A percentile compares a stretch with the other conserved stretches of the same genome.
These are phyloP conservation scores for Monosporascus sp. DNA, from an alignment of 2,329 filamentous ascomycete genomes.

Conservation along the genomic window DNA sequence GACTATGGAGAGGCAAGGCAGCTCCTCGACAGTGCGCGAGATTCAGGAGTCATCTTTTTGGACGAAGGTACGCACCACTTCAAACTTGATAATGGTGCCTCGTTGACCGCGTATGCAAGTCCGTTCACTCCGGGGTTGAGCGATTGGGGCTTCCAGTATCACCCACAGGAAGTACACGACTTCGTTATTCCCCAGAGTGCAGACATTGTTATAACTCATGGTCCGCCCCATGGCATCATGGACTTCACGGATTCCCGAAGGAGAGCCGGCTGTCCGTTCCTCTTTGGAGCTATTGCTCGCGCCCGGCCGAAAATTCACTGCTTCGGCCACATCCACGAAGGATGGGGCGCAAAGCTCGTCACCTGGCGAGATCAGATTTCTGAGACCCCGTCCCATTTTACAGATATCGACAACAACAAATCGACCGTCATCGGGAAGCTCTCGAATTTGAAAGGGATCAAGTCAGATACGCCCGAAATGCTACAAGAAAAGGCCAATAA, in stretches of 20 bases:
- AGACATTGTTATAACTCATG: slow-evolving; percentile 50
- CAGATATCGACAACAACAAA: slow-evolving; percentile 35
- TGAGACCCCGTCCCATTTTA: slow-evolving; percentile 31
- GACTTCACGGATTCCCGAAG: slow-evolving; percentile 32
- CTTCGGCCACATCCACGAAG: slow-evolving; percentile 56
- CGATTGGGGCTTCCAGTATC: slow-evolving; percentile 47
- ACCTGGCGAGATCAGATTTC: slow-evolving; percentile 37
- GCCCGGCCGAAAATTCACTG: slow-evolving; percentile 45
- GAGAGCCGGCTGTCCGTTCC: slow-evolving; percentile 35
- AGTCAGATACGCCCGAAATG: slow-evolving; percentile 11
- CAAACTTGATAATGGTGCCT: slow-evolving; percentile 42
- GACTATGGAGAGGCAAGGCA: slow-evolving; percentile 28
- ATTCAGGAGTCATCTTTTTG: slow-evolving; percentile 39
- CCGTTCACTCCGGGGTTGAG: slow-evolving; percentile 43
- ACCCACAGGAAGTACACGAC: slow-evolving; percentile 27
- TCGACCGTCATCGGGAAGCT: slow-evolving; percentile 33
- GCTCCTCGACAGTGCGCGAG: slow-evolving; percentile 33
- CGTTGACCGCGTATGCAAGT: slow-evolving; percentile 45
- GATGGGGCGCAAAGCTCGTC: slow-evolving; percentile 50
- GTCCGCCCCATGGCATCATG: slow-evolving; percentile 46
- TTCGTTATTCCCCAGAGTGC: slow-evolving; percentile 29
- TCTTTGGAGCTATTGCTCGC: slow-evolving; percentile 39
- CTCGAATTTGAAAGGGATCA: slow-evolving; percentile 16
- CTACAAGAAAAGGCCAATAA: slow-evolving; percentile 8
- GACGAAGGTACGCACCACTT: slow-evolving; percentile 46